These are phyloP conservation scores for Anaeramoeba ignava DNA, from an alignment of 78 protist genomes.

Conservation along the genomic window DNA sequence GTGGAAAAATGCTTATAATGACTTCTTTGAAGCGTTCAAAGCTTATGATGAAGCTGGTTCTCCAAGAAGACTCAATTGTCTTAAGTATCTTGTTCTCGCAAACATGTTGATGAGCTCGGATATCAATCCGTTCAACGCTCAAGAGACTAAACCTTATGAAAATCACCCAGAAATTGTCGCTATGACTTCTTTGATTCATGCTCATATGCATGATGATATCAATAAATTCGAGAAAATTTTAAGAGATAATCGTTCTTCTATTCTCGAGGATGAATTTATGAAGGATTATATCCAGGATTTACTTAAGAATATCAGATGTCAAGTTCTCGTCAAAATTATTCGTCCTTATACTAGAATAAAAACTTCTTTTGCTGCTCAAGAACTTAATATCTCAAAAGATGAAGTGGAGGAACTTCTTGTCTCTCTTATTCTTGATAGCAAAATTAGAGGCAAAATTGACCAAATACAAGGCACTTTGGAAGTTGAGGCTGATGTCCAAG, in stretches of 20 bases:
- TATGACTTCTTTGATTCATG: slow-evolving; percentile 63
- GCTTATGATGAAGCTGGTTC: slow-evolving; percentile 82
- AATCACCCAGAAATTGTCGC: slow-evolving; percentile 81
- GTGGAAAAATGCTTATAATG: slow-evolving; percentile 71
- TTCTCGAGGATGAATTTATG: slow-evolving; percentile 80
- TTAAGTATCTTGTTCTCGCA: slow-evolving; percentile 72
- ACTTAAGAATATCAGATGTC: slow-evolving; percentile 18
- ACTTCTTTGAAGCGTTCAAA: slow-evolving; percentile 94
- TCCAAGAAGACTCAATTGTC: slow-evolving; percentile 65
- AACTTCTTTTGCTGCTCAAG: slow-evolving; percentile 62
- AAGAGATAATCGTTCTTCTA: slow-evolving; percentile 17
- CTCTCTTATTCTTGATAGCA: slow-evolving; percentile 66
- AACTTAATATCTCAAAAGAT: slow-evolving; percentile 42
- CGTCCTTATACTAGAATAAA: slow-evolving; percentile 78
- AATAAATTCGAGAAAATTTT: slow-evolving; percentile 65
- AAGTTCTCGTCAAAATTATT: slow-evolving; percentile 64
- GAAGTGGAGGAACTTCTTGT: slow-evolving; percentile 77
- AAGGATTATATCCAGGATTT: slow-evolving; percentile 62
- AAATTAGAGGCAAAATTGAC: slow-evolving; percentile 59
- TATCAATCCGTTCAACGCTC: slow-evolving; percentile 82
- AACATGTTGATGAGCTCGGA: slow-evolving; percentile 65
- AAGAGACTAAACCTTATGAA: slow-evolving; percentile 82
- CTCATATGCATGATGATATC: slow-evolving; percentile 42
- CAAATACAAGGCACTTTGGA: slow-evolving; percentile 34
- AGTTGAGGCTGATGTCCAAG: not conserved